Evolutionary conservation across 1,284 basidiomycete genomes (phyloP), one percentile per base, ranked within the genome.

Genomic region (Cutaneotrichosporon cavernicola): DNA sequence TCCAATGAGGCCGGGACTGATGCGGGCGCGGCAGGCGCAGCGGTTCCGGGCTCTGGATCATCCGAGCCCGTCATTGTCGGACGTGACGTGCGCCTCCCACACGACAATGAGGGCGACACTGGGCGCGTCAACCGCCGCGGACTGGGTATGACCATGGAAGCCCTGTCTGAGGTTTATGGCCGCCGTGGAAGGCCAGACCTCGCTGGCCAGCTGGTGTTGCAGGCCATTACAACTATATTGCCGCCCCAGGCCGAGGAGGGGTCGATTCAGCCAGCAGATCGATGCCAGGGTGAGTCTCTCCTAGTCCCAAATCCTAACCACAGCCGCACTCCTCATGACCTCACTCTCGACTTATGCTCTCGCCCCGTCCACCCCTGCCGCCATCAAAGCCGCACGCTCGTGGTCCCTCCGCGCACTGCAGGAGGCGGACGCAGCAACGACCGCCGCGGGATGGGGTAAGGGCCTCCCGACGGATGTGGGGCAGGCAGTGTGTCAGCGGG

Each of bases 61-160:
- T 21, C 8, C 36, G 46, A 40, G 7, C 69, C 68, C 51, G 74
- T 78, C 22, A 68, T 81, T 4, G 67, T 68, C 10, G 79, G 79
- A 10, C 67, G 74, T 50, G 77, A 78, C 68, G 65, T 78, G 1
- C 63, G 62, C 14, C 59, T 77, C 21, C 72, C 73, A 0, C 66
- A 67, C 10, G 68, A 69, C 47, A 34, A 34, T 4, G 73, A 71
- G 22, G 67, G 58, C 11, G 70, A 70, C 11, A 65, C 68, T 38
- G 69, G 70, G 16, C 67, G 71, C 59, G 74, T 81, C 30, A 76
- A 77, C 59, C 72, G 70, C 63, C 68, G 74, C 30, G 78, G 78
- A 14, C 66, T 81, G 57, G 78, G 77, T 3, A 76, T 80, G 65
- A 79, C 77, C n/a, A 80, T 81, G 80, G 78, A 80, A 66, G 68